Conservation (phyloP, 768 basidiomycete genomes). For the Rhodotorula paludigena region DNA sequence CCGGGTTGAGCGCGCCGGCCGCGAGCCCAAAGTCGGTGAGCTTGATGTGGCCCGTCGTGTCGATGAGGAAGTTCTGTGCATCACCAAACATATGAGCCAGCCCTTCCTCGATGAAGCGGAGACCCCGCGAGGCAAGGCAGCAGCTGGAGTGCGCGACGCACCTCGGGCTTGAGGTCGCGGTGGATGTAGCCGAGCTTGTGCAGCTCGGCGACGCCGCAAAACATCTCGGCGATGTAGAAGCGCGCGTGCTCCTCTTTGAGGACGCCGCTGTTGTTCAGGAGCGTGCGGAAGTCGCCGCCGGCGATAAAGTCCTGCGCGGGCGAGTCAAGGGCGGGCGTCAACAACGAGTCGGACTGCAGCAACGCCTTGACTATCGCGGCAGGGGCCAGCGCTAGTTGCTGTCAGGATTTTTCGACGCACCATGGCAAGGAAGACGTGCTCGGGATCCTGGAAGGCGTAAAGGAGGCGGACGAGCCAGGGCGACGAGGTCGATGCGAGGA, state of each 20-base stretch:
- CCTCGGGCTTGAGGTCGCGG: constrained; percentile 96
- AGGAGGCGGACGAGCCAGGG: constrained; percentile 92
- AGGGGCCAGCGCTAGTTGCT: no score
- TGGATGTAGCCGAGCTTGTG: constrained; percentile 98
- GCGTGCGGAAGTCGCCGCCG: constrained; percentile 94
- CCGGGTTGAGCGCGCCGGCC: constrained; percentile 90
- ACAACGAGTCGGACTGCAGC: background rate
- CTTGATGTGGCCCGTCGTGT: constrained; percentile 92
- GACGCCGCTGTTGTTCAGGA: constrained; percentile 95
- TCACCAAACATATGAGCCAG: no score
- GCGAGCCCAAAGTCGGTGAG: constrained; percentile 96
- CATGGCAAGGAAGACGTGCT: constrained; percentile 94
- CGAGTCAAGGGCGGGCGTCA: background rate
- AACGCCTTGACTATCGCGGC: no score
- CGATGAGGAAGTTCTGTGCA: constrained; percentile 86
- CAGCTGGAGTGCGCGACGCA: no score
- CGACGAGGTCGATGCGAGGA: constrained; percentile 92
- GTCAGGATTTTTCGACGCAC: no score
- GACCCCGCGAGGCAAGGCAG: no score
- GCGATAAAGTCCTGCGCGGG: constrained; percentile 86
- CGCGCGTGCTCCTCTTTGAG: constrained; percentile 94
- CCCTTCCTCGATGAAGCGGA: no score
- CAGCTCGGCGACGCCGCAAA: constrained; percentile 82
- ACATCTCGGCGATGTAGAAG: constrained; percentile 98
- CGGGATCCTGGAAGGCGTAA: constrained; percentile 92